Evolutionary conservation across 257 asterid genomes (phyloP), one percentile per base, ranked within the genome.

Genomic region (Penstemon newberryi): DNA sequence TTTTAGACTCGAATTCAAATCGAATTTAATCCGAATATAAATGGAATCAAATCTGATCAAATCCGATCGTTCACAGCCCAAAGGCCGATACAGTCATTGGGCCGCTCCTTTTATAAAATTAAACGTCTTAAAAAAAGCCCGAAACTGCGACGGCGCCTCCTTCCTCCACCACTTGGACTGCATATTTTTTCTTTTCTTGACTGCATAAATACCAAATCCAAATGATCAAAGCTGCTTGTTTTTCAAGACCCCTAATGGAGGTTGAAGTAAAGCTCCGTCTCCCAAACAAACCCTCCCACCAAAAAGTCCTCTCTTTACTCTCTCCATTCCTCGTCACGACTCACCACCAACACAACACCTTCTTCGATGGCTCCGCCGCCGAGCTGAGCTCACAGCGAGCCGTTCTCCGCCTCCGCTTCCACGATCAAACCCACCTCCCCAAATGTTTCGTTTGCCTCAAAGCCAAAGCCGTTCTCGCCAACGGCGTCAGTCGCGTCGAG

Each of bases 401-500:
- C 13, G 78, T 78, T 63, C 93, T 93, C 63, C 95, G 99, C 8
- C 86, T 93, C 69, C 96, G 96, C 40, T 93, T 90, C 81, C 90
- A 88, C 80, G 96, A 93, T 50, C 79, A 82, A 10, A 66, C 83
- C 59, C 63, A 65, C 40, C 45, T 60, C 18, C 86, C 89, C 56
- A 87, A 84, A 74, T 93, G 96, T 69, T 74, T 90, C 65, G 81
- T 82, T 63, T 83, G 83, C 72, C 81, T 90, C 77, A 93, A 90
- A 80, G 96, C 88, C 18, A 93, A 93, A 55, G 94, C 95, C 60
- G 87, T 85, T 43, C 80, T 93, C 37, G 45, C 83, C 4, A 79
- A 87, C 56, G 99, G 99, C 4, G 87, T 93, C 65, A 90, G 96
- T 76, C 89, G 96, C 8, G 97, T 84, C 6, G 97, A 85, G 78